A percentile compares a stretch with the other conserved stretches of the same genome.
Evolutionary conservation across 1,139 yeast genomes (phyloP).

Genomic region (Geotrichum siamense): DNA sequence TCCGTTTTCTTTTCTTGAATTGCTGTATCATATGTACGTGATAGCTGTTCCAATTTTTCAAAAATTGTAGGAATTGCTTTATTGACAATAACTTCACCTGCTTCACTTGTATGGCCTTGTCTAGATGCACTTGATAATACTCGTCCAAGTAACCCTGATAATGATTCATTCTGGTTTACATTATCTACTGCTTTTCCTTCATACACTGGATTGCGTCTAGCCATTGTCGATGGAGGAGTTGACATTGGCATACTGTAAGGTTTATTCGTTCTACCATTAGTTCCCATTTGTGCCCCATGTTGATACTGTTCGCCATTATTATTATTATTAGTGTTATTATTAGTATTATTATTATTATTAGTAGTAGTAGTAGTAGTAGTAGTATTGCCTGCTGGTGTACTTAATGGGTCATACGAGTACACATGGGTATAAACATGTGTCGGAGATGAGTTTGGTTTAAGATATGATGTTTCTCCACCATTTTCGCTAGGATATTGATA

Average conservation of each 20-base stretch:
- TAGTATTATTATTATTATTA: too few species aligned
- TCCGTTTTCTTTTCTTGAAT: constrained; percentile 46
- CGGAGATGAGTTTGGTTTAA: constrained; percentile 28
- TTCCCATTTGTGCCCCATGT: neutral
- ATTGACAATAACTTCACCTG: constrained; percentile 5
- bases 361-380: too few species aligned
- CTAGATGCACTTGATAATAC: constrained; percentile 2
- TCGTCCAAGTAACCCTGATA: constrained; percentile 24
- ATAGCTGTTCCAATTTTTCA: constrained; percentile 46
- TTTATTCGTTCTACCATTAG: constrained; percentile 7
- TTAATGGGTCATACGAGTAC: constrained; percentile 13
- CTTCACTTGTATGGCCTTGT: constrained; percentile 8
- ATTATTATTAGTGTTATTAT: too few species aligned
- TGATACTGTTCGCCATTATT: neutral
- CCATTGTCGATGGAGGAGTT: constrained; percentile 12
- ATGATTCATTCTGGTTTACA: constrained; percentile 28
- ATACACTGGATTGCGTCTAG: neutral
- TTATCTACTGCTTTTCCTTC: constrained; percentile 1
- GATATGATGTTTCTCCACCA: constrained; percentile 12
- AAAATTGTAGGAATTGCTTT: constrained; percentile 39
- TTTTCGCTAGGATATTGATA: constrained; percentile 9
- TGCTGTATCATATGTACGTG: constrained; percentile 49
- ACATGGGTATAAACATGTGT: constrained; percentile 16
- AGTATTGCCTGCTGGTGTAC: constrained; percentile 13
- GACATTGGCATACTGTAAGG: constrained; percentile 8